Base-by-base conservation (phyloP, 352 stramenopile genomes). In the Saprolegnia diclina region DNA sequence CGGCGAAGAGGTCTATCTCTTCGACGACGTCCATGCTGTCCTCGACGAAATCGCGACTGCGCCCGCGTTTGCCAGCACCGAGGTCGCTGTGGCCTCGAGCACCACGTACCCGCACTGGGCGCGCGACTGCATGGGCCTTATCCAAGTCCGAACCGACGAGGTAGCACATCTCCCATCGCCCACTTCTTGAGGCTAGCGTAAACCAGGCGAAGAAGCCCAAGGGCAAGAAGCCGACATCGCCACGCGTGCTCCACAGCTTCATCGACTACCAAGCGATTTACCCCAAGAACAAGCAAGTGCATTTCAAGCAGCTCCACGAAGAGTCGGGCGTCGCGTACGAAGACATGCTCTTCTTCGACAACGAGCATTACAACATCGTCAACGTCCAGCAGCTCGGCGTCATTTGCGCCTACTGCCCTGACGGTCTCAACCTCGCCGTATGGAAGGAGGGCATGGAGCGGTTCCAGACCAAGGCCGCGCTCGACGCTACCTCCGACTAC, bases 331-430 rank as follows among this genome's bases (percentile, higher is more conserved):
- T 98, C 55, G 74, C 76, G 26, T 98, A 97, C 74, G 81, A 96
- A 75, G 82, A 95, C 65, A 98, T 98, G 95, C 80, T 98, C 40
- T 98, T 98, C 78, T 98, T 98, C 75, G 95, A 98, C 79, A 96
- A 97, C 69, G 87, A 96, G 74, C 80, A 79, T 40, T 79, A 83
- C 68, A 96, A 96, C 75, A 88, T 91, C 55, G 54, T 72, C 21
- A 75, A 90, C 62, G 81, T 96, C 26, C 68, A 77, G 21, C 61
- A 70, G 22, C 67, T 96, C 4, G 87, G 87, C 13, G 87, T 96
- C 19, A 82, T 84, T 18, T 91, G 85, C 24, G 81, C 70, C 7
- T 93, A 92, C 72, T 93, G 82, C 63, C 89, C 86, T 0, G 74
- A 90, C 24, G 89, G 89, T 24, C 73, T 96, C 16, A 92, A 74